Percentiles rank a stretch among this genome's conserved stretches.
Conservation (phyloP, 2,329 filamentous ascomycete genomes). For the Venturia pyrina region DNA sequence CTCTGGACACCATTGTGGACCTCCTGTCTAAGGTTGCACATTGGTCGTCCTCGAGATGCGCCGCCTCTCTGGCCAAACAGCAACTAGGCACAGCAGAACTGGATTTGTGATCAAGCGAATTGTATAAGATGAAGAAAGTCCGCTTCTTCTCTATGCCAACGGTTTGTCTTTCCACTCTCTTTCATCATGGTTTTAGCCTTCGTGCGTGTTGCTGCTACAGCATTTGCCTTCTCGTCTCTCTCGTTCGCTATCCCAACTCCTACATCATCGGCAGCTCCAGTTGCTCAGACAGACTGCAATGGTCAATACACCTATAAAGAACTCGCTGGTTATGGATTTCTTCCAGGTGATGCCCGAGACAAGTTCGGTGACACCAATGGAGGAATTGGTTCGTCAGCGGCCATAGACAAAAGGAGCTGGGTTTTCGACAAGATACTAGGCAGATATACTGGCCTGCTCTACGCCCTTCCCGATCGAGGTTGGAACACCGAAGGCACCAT, state of each 20-base stretch:
- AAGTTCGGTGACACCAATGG: conserved; percentile 61
- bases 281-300: conserved; percentile 35
- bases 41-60: neutral
- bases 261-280: neutral
- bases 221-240: neutral
- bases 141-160: neutral
- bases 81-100: neutral
- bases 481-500: conserved; percentile 66
- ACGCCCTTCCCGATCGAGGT: conserved; percentile 55
- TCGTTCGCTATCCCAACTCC: neutral
- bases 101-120: neutral
- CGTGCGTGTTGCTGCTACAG: neutral
- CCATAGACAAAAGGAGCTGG: conserved; percentile 53
- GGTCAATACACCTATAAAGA: conserved; percentile 57
- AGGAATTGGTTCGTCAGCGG: conserved; percentile 55
- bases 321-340: conserved; percentile 56
- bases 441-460: conserved; percentile 52
- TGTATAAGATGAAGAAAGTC: neutral
- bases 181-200: neutral
- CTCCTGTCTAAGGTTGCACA: neutral
- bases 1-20: neutral
- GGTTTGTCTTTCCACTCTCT: neutral
- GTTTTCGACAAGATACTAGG: conserved; percentile 31
- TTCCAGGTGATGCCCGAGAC: conserved; percentile 49
- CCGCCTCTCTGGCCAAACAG: neutral